These are phyloP conservation scores for Blastobotrys attinorum DNA, from an alignment of 805 yeast genomes.

Conservation along the genomic window DNA sequence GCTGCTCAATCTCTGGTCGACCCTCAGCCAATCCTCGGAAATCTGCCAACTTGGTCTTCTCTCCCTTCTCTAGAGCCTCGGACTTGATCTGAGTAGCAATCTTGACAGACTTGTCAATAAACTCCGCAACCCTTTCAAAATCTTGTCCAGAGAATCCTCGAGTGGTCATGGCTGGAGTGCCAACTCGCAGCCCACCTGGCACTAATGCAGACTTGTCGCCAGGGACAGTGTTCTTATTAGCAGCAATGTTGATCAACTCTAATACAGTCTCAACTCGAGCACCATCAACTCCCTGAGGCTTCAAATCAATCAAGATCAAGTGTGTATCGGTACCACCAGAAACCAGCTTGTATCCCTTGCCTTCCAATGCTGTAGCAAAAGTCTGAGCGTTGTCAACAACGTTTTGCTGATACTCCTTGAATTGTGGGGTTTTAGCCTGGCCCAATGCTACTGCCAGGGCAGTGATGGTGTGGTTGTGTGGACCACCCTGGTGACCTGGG, in stretches of 20 bases:
- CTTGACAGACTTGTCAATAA: slow-evolving; percentile 70
- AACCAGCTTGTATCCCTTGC: slow-evolving; percentile 68
- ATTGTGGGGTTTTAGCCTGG: slow-evolving; percentile 86
- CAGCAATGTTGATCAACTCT: slow-evolving; percentile 87
- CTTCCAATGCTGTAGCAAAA: slow-evolving; percentile 59
- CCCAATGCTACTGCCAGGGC: slow-evolving; percentile 93
- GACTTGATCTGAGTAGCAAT: slow-evolving; percentile 58
- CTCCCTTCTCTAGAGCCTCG: slow-evolving; percentile 56
- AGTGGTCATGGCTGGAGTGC: slow-evolving; percentile 98
- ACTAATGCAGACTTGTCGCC: slow-evolving; percentile 93
- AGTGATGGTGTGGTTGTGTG: slow-evolving; percentile 95
- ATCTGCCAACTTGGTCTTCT: slow-evolving; percentile 46
- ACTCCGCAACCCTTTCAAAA: slow-evolving; percentile 70
- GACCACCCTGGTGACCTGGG: slow-evolving; percentile 99
- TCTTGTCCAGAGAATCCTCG: slow-evolving; percentile 80
- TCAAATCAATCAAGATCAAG: slow-evolving; percentile 76
- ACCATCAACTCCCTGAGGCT: slow-evolving; percentile 80
- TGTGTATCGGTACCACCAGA: slow-evolving; percentile 95
- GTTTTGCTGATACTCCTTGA: slow-evolving; percentile 72
- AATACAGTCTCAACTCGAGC: slow-evolving; percentile 89
- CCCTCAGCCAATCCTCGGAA: slow-evolving; percentile 67
- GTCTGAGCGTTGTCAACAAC: slow-evolving; percentile 76
- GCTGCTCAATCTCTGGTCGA: slow-evolving; percentile 48
- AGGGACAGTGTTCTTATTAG: slow-evolving; percentile 93
- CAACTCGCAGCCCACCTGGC: slow-evolving; percentile 95